phyloP scores from a whole-genome alignment of 2,329 filamentous ascomycete genomes.

The Aphanoascus verrucosus region DNA sequence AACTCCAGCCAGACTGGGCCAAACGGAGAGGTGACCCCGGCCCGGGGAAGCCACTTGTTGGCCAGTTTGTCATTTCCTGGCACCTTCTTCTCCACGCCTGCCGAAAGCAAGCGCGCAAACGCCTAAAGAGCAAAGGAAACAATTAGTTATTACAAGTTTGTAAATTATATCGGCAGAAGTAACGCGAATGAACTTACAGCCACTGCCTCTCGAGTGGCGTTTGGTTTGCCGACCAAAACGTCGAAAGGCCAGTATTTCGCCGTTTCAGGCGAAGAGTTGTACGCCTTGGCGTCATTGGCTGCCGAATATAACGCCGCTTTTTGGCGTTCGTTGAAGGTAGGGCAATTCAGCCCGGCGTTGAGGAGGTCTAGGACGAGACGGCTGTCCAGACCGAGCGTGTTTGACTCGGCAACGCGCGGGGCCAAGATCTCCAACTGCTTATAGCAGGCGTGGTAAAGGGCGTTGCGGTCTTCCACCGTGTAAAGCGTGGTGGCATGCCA shows the following conservation, averaged over 20 bases:
- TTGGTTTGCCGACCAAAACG: slow-evolving; percentile 23
- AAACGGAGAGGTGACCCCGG: slow-evolving; percentile 15
- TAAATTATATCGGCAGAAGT: background rate
- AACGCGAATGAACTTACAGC: slow-evolving; percentile 19
- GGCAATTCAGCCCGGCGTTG: slow-evolving; percentile 32
- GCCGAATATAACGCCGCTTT: slow-evolving; percentile 28
- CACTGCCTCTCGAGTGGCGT: slow-evolving; percentile 18
- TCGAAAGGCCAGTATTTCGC: slow-evolving; percentile 34
- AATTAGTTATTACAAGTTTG: slow-evolving; percentile 1
- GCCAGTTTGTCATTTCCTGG: slow-evolving; percentile 7
- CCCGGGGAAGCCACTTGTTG: slow-evolving; percentile 14
- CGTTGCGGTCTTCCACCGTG: slow-evolving; percentile 38
- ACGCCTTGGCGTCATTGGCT: slow-evolving; percentile 20
- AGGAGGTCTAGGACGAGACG: slow-evolving; percentile 33
- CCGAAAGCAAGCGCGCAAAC: slow-evolving; percentile 15
- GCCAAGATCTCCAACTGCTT: slow-evolving; percentile 49
- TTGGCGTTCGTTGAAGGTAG: slow-evolving; percentile 37
- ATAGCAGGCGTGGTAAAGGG: slow-evolving; percentile 33
- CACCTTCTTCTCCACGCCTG: slow-evolving; percentile 8
- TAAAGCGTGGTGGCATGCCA: slow-evolving; percentile 40
- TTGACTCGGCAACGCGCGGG: slow-evolving; percentile 45
- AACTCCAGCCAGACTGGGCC: slow-evolving; percentile 17
- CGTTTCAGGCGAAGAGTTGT: slow-evolving; percentile 18
- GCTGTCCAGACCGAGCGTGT: slow-evolving; percentile 31
- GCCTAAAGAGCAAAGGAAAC: slow-evolving; percentile 7